A percentile compares a stretch with the other conserved stretches of the same genome.
These are phyloP conservation scores for Tuber brumale DNA, from an alignment of 495 filamentous ascomycete genomes.

Conservation along the genomic window DNA sequence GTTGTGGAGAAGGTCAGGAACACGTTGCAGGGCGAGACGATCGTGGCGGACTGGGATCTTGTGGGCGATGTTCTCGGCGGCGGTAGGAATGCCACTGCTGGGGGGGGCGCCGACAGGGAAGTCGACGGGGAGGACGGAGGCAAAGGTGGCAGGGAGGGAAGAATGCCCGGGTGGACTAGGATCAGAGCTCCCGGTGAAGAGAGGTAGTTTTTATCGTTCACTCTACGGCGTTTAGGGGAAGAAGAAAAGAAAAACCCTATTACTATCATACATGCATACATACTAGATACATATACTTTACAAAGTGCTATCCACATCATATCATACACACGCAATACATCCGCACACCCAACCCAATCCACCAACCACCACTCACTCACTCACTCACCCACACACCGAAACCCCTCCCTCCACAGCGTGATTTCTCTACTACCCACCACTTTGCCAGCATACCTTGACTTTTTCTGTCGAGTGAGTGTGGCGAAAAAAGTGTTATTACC, in stretches of 20 bases:
- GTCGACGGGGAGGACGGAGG: constrained; percentile 16
- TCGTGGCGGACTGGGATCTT: constrained; percentile 40
- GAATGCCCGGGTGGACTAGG: constrained; percentile 38
- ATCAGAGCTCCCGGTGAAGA: constrained; percentile 26
- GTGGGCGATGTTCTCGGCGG: constrained; percentile 22
- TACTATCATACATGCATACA: background rate
- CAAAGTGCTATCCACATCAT: background rate
- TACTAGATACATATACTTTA: background rate
- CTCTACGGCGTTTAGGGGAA: background rate
- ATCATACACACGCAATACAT: background rate
- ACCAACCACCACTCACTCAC: no score
- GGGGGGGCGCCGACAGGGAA: background rate
- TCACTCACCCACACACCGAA: background rate
- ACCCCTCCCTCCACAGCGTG: background rate
- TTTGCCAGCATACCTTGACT: no score
- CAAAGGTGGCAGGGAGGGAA: constrained; percentile 21
- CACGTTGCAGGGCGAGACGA: constrained; percentile 39
- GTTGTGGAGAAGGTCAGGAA: constrained; percentile 38
- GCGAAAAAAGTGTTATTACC: constrained; percentile 11
- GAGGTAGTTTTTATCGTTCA: constrained; percentile 14
- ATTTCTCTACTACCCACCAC: background rate
- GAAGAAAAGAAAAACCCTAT: background rate
- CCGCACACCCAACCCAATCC: no score
- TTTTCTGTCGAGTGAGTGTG: background rate
- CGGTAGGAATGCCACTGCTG: background rate